These are phyloP conservation scores for Metschnikowia aberdeeniae DNA, from an alignment of 805 yeast genomes.

Conservation along the genomic window DNA sequence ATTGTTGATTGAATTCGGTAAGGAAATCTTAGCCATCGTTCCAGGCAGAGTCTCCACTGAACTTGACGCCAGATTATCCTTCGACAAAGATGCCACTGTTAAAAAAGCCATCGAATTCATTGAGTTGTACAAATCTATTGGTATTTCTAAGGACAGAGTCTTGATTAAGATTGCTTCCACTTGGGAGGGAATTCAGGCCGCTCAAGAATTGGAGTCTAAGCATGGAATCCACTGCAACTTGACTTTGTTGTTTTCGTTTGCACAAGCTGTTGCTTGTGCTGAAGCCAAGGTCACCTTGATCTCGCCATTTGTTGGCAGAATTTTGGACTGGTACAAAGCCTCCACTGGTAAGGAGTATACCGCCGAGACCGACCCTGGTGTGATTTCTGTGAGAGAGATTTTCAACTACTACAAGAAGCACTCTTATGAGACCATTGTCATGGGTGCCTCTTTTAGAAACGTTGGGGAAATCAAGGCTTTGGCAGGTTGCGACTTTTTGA, in stretches of 20 bases:
- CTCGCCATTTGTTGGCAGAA: conserved; percentile 99
- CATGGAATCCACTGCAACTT: conserved; percentile 91
- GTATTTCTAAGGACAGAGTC: conserved; percentile 84
- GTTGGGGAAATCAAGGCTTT: conserved; percentile 90
- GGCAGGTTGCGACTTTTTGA: conserved; percentile 95
- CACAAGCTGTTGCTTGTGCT: conserved; percentile 98
- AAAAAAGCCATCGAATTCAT: conserved; percentile 91
- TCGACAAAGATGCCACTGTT: conserved; percentile 90
- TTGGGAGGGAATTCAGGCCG: conserved; percentile 99
- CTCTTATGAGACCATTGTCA: conserved; percentile 94
- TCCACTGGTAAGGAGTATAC: conserved; percentile 84
- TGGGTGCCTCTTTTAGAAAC: conserved; percentile 99
- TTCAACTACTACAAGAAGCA: conserved; percentile 97
- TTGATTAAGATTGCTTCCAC: conserved; percentile 97
- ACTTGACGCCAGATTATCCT: conserved; percentile 97
- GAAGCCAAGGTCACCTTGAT: conserved; percentile 95
- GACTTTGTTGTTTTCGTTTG: conserved; percentile 90
- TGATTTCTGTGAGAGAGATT: conserved; percentile 77
- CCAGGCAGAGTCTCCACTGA: conserved; percentile 99
- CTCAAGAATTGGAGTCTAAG: conserved; percentile 87
- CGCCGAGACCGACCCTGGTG: conserved; percentile 89
- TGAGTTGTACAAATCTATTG: conserved; percentile 76
- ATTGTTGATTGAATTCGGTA: conserved; percentile 93
- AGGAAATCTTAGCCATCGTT: conserved; percentile 84
- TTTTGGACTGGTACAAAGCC: conserved; percentile 97